Base-by-base conservation (phyloP, 2,329 filamentous ascomycete genomes). In the Triangularia verruculosa region DNA sequence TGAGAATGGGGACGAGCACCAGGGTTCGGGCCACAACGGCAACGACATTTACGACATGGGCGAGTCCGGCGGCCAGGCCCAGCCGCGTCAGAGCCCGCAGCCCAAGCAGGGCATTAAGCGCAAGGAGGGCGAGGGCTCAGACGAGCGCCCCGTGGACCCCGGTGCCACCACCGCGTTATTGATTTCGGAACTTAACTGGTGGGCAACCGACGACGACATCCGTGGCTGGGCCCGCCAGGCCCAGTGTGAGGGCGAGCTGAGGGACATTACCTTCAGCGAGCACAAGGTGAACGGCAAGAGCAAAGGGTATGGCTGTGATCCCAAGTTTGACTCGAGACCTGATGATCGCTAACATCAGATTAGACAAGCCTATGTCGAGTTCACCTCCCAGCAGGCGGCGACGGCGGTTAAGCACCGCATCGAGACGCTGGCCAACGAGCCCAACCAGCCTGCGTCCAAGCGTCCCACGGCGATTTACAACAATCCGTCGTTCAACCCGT, bases 261-360 rank as follows among this genome's bases (percentile, higher is more conserved):
- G 91, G 72, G 95, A 98, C 66, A 87, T 99, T 59, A 97, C 93
- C 0, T 99, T 98, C 76, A 97, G 92, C 72, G 95, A 99, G 76
- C 95, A 98, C 78, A 99, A 99, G 75, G 93, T 98, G 56, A 99
- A 99, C 70, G 95, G 95, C 70, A 99, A 99, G 80, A 97, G 92
- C 78, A 97, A 98, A 80, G 94, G 95, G 93, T 96, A 83, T 68
- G 87, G 77, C 68, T 20, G 24, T n/a, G 47, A 17, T 25, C 20
- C n/a, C 13, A 22, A 27, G 57, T 39, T 17, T 57, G 4, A 24
- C 17, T 39, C 4, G 13, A 39, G 34, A n/a, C n/a, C n/a, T n/a
- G n/a, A n/a, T 7, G 34, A n/a, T 12, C 6, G 60, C 65, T 70
- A 57, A 71, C 66, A 20, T 54, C 13, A 8, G 11, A 15, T 12